phyloP scores from a whole-genome alignment of 306 rosid species.

The Vigna angularis region DNA sequence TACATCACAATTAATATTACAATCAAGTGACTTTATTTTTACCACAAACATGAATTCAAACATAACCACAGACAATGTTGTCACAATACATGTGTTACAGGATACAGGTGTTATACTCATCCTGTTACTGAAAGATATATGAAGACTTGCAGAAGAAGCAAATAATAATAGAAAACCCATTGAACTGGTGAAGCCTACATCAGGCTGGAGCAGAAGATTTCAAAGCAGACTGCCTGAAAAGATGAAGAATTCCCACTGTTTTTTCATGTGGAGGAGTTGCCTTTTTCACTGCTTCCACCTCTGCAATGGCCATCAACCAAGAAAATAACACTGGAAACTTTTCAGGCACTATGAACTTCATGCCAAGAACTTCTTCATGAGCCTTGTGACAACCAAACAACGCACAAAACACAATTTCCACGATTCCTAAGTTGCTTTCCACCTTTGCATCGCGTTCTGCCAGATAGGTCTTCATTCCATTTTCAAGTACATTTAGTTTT shows the following conservation, averaged over 20 bases:
- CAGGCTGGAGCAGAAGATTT: background rate
- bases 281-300: slow-evolving; percentile 42
- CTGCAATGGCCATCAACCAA: slow-evolving; percentile 39
- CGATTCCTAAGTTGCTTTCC: slow-evolving; percentile 32
- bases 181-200: background rate
- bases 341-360: slow-evolving; percentile 37
- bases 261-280: slow-evolving; percentile 37
- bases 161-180: too few species aligned
- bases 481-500: slow-evolving; percentile 42
- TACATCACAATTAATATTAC: background rate
- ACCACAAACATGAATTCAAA: background rate
- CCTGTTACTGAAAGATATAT: background rate
- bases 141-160: background rate
- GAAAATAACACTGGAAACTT: slow-evolving; percentile 47
- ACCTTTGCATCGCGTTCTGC: slow-evolving; percentile 37
- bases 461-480: slow-evolving; percentile 48
- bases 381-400: slow-evolving; percentile 14
- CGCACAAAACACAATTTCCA: slow-evolving; percentile 35
- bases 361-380: slow-evolving; percentile 15
- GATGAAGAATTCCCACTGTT: slow-evolving; percentile 27
- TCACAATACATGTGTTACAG: background rate
- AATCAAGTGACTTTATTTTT: background rate
- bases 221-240: slow-evolving; percentile 9
- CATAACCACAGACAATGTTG: background rate
- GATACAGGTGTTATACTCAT: background rate